These are phyloP conservation scores for Candida arabinofermentans DNA, from an alignment of 805 yeast genomes.

Conservation along the genomic window DNA sequence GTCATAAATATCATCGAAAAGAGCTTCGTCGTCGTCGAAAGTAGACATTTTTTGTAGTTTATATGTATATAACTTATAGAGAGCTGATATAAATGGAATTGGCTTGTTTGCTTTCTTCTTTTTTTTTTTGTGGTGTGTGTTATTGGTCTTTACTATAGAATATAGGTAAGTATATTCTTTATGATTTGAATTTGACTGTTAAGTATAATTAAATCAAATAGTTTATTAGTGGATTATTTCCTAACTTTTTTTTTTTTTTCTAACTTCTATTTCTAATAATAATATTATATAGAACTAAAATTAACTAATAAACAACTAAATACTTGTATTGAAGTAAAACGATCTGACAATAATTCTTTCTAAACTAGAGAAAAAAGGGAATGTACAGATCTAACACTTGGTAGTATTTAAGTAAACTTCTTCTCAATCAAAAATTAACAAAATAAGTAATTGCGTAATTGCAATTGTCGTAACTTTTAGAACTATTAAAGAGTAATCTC, in stretches of 20 bases:
- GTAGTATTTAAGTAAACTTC: too few relatives aligned
- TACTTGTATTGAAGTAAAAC: not conserved
- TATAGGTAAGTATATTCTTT: too few relatives aligned
- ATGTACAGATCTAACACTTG: too few relatives aligned
- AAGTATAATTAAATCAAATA: too few relatives aligned
- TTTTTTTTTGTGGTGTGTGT: too few relatives aligned
- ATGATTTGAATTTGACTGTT: too few relatives aligned
- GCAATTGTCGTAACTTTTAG: too few relatives aligned
- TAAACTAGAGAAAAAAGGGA: too few relatives aligned
- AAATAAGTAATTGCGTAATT: too few relatives aligned
- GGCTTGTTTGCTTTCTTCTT: not conserved
- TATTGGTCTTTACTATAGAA: not conserved
- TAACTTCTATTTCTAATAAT: not conserved
- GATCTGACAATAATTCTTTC: not conserved
- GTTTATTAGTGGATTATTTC: not conserved
- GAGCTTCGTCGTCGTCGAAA: slow-evolving; percentile 89
- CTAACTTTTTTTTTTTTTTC: not conserved
- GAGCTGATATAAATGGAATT: not conserved
- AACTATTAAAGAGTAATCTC: too few relatives aligned
- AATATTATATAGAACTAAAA: not conserved
- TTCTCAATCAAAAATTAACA: too few relatives aligned
- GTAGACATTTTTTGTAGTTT: slow-evolving; percentile 42
- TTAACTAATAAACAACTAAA: not conserved
- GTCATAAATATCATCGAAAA: slow-evolving; percentile 84
- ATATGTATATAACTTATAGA: slow-evolving; percentile 1